Percentiles rank a stretch among this genome's conserved stretches.
These are phyloP conservation scores for Ceratocystis huliohia DNA, from an alignment of 2,329 filamentous ascomycete genomes.

Conservation along the genomic window DNA sequence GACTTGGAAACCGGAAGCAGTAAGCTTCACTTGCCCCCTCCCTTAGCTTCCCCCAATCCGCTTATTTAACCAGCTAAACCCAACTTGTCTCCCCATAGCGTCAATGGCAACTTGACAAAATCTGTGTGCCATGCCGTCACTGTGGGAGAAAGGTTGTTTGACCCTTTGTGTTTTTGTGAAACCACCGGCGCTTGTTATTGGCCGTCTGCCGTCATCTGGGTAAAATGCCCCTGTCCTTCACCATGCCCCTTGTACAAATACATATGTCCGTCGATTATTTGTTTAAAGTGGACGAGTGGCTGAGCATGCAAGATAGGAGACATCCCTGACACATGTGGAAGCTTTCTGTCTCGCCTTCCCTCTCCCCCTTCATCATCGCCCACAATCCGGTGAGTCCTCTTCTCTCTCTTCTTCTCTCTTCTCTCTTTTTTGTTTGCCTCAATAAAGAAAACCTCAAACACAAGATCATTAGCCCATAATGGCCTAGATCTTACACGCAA, in stretches of 20 bases:
- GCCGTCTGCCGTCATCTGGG: not conserved
- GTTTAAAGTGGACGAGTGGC: not conserved
- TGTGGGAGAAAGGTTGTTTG: not conserved
- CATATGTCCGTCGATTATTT: not conserved
- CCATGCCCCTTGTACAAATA: not conserved
- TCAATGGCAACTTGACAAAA: not conserved
- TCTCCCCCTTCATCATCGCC: too few species aligned
- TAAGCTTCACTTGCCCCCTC: not conserved
- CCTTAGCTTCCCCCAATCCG: not conserved
- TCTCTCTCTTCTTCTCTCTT: too few species aligned
- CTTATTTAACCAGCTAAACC: not conserved
- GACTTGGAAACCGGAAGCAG: too few species aligned
- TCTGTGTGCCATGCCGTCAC: too few species aligned
- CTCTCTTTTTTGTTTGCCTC: not conserved
- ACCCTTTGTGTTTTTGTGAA: not conserved
- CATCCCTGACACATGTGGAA: not conserved
- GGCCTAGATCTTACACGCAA: too few species aligned
- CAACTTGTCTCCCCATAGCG: not conserved
- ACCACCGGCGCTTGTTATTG: not conserved
- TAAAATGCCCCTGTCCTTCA: not conserved
- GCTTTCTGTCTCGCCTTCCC: not conserved
- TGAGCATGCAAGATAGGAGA: not conserved
- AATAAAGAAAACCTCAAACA: too few species aligned
- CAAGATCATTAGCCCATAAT: too few species aligned
- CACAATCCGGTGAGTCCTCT: not conserved